phyloP scores from a whole-genome alignment of 2,329 filamentous ascomycete species.

The Calonectria naviculata region DNA sequence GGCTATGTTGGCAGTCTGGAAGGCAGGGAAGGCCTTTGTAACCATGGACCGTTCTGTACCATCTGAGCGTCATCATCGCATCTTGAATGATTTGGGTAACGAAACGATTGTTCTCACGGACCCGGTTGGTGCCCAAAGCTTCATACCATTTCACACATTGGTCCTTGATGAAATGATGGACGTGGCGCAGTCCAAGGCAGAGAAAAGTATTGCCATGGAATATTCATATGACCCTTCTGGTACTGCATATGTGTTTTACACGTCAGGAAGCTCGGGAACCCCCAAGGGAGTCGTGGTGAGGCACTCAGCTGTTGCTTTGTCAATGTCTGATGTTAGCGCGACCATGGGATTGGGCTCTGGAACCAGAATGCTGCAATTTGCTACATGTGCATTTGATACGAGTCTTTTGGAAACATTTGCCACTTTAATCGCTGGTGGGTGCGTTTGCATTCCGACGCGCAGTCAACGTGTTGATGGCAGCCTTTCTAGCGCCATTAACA shows the following conservation, averaged over 20 bases:
- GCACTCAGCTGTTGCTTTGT: not conserved
- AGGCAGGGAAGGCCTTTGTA: not conserved
- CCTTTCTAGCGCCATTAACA: not conserved
- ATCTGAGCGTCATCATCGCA: not conserved
- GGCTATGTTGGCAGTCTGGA: not conserved
- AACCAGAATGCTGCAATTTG: not conserved
- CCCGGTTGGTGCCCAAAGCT: not conserved
- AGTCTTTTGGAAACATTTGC: not conserved
- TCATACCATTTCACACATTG: not conserved
- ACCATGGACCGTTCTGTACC: not conserved
- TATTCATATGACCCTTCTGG: not conserved
- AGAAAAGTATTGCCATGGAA: not conserved
- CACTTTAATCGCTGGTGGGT: not conserved
- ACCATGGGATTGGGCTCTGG: not conserved
- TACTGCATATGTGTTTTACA: not conserved
- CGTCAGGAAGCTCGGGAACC: not conserved
- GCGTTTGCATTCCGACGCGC: not conserved
- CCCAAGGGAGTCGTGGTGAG: not conserved
- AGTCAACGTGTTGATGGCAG: not conserved
- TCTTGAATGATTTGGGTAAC: not conserved
- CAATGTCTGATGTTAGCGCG: not conserved
- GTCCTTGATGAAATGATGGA: not conserved
- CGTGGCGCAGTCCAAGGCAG: fast-evolving
- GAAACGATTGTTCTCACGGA: not conserved
- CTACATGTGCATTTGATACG: not conserved